Evolutionary conservation across 441 rosid species (phyloP), one percentile per base, ranked within the genome.

Genomic region (Bocquillonia castaneifolia): DNA sequence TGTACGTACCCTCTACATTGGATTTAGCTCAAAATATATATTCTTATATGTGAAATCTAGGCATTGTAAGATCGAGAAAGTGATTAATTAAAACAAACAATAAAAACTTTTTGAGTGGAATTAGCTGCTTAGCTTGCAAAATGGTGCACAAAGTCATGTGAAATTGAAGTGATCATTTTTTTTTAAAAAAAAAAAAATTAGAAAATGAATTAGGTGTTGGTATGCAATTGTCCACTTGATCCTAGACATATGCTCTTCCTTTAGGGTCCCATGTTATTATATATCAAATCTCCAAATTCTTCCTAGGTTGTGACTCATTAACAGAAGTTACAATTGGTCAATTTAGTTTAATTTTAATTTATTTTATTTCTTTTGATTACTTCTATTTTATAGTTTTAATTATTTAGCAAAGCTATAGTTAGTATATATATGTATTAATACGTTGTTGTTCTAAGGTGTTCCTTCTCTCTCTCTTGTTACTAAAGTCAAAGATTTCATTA

Each of bases 171-270:
- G 48, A 44, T 72, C 36, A 50, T 22, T 69, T 20, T 64, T 12
- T 28, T 20, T 37, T 15, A 67, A 10, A 52, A 29, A 25, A 58
- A 18, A 12, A 22, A 66, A 53, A 63, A 29, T 69, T 12, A 22
- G n/a, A 47, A 42, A 62, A 68, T 55, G 44, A 70, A 57, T 68
- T 57, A 65, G 65, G 10, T 23, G 74, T 37, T 64, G 75, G 34
- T 62, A 61, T 70, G 67, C 22, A 68, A 72, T 31, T 79, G 81
- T 83, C 85, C 45, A 72, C 78, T 76, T 18, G 64, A 79, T 51
- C 66, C 58, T 64, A 47, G 74, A 81, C 84, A 76, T 66, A 76
- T 75, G 73, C 72, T 72, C 73, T 70, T 70, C 72, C 72, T 23
- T 22, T 54, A 28, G 68, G 80, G 69, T 57, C 82, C 86, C 51